Percentiles rank a stretch among this genome's conserved stretches.
Evolutionary conservation across 108 stramenopile species (phyloP).

Genomic region (Cyclostephanos invisitatus): DNA sequence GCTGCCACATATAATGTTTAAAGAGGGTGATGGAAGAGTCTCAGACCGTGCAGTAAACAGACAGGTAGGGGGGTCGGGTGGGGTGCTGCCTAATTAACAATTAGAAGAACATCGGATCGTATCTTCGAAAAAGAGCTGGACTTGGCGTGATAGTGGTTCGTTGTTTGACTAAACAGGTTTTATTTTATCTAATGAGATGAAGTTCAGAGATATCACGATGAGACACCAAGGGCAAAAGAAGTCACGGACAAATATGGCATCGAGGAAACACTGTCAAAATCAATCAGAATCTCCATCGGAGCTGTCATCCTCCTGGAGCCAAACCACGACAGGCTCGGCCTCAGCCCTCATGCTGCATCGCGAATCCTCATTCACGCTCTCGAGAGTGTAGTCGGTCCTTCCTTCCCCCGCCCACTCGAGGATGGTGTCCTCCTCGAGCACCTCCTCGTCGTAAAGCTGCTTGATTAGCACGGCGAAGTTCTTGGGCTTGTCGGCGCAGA

Average conservation of each 20-base stretch:
- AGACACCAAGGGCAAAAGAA: not conserved
- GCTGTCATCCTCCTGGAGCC: slow-evolving; percentile 89
- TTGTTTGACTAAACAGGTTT: too few relatives aligned
- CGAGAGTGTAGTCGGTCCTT: slow-evolving; percentile 75
- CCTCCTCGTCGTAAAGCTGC: slow-evolving; percentile 90
- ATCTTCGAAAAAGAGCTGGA: too few relatives aligned
- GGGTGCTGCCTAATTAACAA: too few relatives aligned
- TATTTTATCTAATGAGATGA: too few relatives aligned
- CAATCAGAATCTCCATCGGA: slow-evolving; percentile 72
- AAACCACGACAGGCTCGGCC: slow-evolving; percentile 86
- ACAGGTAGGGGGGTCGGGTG: too few relatives aligned
- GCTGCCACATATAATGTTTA: too few relatives aligned
- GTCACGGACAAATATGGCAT: not conserved
- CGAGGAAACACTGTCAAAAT: not conserved
- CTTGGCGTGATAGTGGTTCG: too few relatives aligned
- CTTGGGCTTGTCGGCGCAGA: slow-evolving; percentile 85
- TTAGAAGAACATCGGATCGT: too few relatives aligned
- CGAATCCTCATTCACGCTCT: slow-evolving; percentile 74
- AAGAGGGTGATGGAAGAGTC: too few relatives aligned
- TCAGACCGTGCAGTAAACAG: too few relatives aligned
- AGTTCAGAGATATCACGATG: too few relatives aligned
- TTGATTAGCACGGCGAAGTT: slow-evolving; percentile 90
- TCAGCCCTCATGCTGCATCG: slow-evolving; percentile 75
- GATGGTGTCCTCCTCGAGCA: slow-evolving; percentile 88
- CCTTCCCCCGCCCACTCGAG: slow-evolving; percentile 90